These are phyloP conservation scores for Curvularia lunata DNA, from an alignment of 2,329 filamentous ascomycete species.

Conservation along the genomic window DNA sequence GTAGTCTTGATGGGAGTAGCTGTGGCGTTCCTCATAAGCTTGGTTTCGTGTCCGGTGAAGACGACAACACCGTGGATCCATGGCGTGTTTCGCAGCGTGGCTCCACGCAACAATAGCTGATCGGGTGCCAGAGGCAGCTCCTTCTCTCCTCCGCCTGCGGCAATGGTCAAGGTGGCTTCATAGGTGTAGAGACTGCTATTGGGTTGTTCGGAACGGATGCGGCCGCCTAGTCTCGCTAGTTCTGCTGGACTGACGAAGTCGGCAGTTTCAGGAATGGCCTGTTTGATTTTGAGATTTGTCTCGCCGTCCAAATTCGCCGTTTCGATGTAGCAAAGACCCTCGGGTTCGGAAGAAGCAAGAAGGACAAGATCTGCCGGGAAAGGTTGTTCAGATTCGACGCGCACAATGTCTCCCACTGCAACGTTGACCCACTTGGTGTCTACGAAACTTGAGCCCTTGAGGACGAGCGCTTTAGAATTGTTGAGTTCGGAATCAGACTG, in stretches of 20 bases:
- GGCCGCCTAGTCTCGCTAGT: constrained; percentile 82
- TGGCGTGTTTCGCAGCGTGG: constrained; percentile 91
- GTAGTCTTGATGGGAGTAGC: constrained; percentile 97
- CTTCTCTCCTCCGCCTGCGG: constrained; percentile 88
- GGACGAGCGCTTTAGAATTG: constrained; percentile 79
- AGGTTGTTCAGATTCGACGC: constrained; percentile 91
- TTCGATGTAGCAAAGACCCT: constrained; percentile 98
- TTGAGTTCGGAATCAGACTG: constrained; percentile 87
- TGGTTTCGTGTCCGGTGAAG: constrained; percentile 97
- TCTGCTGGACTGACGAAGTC: constrained; percentile 85
- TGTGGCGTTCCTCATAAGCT: constrained; percentile 98
- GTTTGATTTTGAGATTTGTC: constrained; percentile 98
- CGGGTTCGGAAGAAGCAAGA: constrained; percentile 92
- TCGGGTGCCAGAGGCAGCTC: constrained; percentile 89
- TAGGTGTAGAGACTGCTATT: constrained; percentile 99
- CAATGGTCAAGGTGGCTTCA: constrained; percentile 92
- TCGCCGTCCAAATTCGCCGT: constrained; percentile 97
- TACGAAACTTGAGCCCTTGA: constrained; percentile 82
- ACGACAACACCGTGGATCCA: constrained; percentile 97
- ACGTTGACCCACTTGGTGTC: constrained; percentile 95
- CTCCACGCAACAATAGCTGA: constrained; percentile 89
- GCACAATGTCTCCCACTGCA: constrained; percentile 87
- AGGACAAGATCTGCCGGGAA: constrained; percentile 95
- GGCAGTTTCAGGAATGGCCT: constrained; percentile 90
- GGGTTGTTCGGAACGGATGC: constrained; percentile 91